Evolutionary conservation across 768 basidiomycete genomes (phyloP), one percentile per base, ranked within the genome.

Genomic region (Tricholoma sp.): DNA sequence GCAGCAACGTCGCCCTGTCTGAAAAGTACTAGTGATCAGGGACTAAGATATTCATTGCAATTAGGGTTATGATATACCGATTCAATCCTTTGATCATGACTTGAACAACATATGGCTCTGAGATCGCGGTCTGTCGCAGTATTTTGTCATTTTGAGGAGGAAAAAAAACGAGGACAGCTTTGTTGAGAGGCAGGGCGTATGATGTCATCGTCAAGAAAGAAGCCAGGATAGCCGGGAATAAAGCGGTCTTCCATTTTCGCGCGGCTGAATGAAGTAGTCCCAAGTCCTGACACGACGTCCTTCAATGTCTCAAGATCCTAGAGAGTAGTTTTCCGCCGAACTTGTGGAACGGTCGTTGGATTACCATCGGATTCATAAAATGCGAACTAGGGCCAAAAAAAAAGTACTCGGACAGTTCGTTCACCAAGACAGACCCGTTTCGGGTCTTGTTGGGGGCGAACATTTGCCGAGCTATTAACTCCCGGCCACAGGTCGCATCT

Each of bases 351-450:
- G 64, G 29, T 63, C 59, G 55, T 52, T 57, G 55, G n/a, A 47
- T 70, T 57, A 64, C 41, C 53, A 58, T 61, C 52, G 44, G 62
- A 53, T 64, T 61, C 71, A 47, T 68, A 68, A 67, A 58, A 65
- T 24, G 53, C 69, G 50, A 66, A 66, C 56, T 60, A 59, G 63
- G 66, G 63, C n/a, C n/a, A n/a, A n/a, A 41, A 53, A 61, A 49
- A 54, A 62, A 24, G 68, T 65, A 18, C 69, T 73, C 72, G 73
- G 67, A 72, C 73, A 63, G 65, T 70, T 69, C 66, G 66, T 70
- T 71, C 68, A 66, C 63, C 52, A 69, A 20, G 20, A 49, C 45
- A 61, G 62, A 64, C 52, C 42, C 39, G 28, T 34, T 24, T 50
- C 50, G 45, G 51, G 34, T 62, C 65, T 58, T 68, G 71, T 68